Evolutionary conservation across 345 rosid species (phyloP).

Genomic region (Rhodamnia rubescens): DNA sequence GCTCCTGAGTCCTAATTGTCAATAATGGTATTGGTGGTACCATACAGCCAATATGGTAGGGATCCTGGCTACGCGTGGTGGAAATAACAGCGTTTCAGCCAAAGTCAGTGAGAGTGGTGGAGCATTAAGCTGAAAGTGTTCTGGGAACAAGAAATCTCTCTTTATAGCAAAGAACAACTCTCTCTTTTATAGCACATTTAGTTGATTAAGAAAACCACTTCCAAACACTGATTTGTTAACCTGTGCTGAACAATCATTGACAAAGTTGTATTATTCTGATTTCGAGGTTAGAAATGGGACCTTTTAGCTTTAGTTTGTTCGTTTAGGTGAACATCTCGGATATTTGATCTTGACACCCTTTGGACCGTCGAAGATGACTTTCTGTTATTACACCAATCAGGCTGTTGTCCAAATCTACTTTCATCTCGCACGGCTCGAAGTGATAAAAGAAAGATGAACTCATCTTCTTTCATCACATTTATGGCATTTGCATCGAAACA

Average conservation of each 20-base stretch:
- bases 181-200: neutral
- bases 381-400: neutral
- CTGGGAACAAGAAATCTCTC: neutral
- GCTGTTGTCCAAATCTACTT: neutral
- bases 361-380: neutral
- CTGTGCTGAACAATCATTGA: neutral
- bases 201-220: no score
- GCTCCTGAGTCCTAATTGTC: no score
- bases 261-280: neutral
- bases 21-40: neutral
- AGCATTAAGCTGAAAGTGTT: neutral
- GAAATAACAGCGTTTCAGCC: neutral
- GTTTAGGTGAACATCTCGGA: neutral
- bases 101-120: neutral
- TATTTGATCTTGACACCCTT: neutral
- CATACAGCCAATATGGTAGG: neutral
- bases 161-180: neutral
- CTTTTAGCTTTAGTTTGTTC: neutral
- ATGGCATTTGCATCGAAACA: neutral
- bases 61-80: no score
- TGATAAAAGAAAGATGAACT: no score
- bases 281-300: neutral
- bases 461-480: no score
- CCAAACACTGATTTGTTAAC: neutral
- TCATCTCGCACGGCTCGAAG: no score